Evolutionary conservation across 2,329 filamentous ascomycete species (phyloP).

Genomic region (Calonectria leucothoes): DNA sequence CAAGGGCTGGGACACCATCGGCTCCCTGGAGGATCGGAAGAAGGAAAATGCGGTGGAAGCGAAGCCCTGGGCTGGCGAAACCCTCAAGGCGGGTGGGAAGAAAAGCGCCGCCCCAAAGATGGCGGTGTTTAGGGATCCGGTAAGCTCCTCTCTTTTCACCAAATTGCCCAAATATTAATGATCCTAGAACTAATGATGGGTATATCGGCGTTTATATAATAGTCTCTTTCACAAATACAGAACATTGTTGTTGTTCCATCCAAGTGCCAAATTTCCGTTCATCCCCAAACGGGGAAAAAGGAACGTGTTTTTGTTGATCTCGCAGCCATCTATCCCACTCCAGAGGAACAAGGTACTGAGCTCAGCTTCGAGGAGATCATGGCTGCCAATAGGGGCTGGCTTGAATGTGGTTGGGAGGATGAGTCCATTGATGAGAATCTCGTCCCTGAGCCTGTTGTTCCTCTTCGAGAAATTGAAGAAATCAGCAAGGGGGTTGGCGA

Average conservation of each 20-base stretch:
- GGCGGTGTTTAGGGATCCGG: slow-evolving; percentile 94
- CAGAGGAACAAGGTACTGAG: slow-evolving; percentile 77
- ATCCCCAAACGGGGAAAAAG: slow-evolving; percentile 83
- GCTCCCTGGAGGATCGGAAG: slow-evolving; percentile 85
- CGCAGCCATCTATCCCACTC: slow-evolving; percentile 84
- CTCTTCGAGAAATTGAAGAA: slow-evolving; percentile 45
- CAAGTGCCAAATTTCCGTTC: slow-evolving; percentile 82
- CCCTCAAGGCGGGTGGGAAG: slow-evolving; percentile 86
- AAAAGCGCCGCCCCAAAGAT: slow-evolving; percentile 81
- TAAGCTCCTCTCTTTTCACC: slow-evolving; percentile 60
- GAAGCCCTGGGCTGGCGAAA: slow-evolving; percentile 93
- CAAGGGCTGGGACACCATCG: slow-evolving; percentile 93
- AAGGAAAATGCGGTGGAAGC: slow-evolving; percentile 93
- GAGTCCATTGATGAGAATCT: slow-evolving; percentile 51
- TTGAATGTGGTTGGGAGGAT: slow-evolving; percentile 68
- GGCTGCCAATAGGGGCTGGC: slow-evolving; percentile 79
- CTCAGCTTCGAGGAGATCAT: slow-evolving; percentile 93
- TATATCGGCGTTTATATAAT: slow-evolving; percentile 57
- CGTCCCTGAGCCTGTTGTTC: slow-evolving; percentile 40
- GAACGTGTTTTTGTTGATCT: slow-evolving; percentile 92
- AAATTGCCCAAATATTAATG: slow-evolving; percentile 80
- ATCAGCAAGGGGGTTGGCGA: slow-evolving; percentile 41
- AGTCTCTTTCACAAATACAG: slow-evolving; percentile 72
- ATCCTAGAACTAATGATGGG: slow-evolving; percentile 91
- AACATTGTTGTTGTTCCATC: slow-evolving; percentile 77